A percentile compares a stretch with the other conserved stretches of the same genome.
Evolutionary conservation across 1,284 basidiomycete genomes (phyloP).

Genomic region (Trametes pubescens): DNA sequence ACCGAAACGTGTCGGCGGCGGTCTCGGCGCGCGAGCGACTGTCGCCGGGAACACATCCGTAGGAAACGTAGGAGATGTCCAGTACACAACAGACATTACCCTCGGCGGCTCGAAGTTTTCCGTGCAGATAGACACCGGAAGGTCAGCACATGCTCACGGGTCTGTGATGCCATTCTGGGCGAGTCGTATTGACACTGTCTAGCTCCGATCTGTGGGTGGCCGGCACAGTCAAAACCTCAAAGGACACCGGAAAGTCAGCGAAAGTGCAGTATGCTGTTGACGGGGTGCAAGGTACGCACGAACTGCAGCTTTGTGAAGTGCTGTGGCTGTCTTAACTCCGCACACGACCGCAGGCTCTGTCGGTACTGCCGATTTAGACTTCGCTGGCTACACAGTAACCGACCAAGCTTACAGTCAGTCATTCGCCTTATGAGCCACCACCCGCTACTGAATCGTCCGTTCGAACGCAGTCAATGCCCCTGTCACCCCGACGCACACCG

Average conservation of each 20-base stretch:
- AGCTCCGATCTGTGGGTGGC: slow-evolving; percentile 68
- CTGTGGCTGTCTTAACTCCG: slow-evolving; percentile 4
- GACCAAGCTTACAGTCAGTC: slow-evolving; percentile 67
- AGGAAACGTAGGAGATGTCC: slow-evolving; percentile 44
- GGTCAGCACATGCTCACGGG: slow-evolving; percentile 47
- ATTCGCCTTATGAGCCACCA: slow-evolving; percentile 23
- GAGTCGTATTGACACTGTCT: not conserved
- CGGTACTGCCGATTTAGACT: slow-evolving; percentile 56
- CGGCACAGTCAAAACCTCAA: slow-evolving; percentile 51
- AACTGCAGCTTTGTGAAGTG: not conserved
- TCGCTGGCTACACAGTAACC: slow-evolving; percentile 59
- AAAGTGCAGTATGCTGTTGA: slow-evolving; percentile 59
- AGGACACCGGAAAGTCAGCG: slow-evolving; percentile 48
- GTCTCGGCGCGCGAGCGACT: slow-evolving; percentile 23
- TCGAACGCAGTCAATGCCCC: slow-evolving; percentile 35
- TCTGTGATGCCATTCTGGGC: slow-evolving; percentile 6
- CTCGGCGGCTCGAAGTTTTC: slow-evolving; percentile 55
- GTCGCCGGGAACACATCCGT: slow-evolving; percentile 30
- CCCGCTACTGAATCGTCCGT: not conserved
- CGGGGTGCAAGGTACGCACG: slow-evolving; percentile 49
- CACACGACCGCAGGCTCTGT: slow-evolving; percentile 51
- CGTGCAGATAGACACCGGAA: slow-evolving; percentile 72
- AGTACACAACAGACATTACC: slow-evolving; percentile 58
- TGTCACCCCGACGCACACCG: slow-evolving; percentile 25
- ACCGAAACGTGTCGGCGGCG: slow-evolving; percentile 6